Evolutionary conservation across 371 early-diverging fungal species (phyloP).

Genomic region (Mycotypha africana): DNA sequence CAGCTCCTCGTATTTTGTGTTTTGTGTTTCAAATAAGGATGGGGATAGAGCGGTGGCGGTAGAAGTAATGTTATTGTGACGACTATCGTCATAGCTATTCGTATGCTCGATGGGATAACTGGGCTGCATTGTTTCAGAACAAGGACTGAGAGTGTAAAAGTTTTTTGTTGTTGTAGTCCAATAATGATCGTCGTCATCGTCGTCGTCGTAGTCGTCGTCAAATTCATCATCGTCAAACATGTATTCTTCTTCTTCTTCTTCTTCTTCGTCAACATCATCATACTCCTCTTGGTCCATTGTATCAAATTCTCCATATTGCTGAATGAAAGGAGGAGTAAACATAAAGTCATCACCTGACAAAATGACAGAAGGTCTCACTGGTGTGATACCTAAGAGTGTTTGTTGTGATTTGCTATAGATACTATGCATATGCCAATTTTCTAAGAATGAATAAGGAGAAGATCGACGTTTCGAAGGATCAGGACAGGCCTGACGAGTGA

Average conservation of each 20-base stretch:
- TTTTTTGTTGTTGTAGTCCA: no score
- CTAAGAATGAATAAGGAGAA: conserved; percentile 32
- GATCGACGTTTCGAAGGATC: conserved; percentile 14
- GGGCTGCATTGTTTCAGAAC: conserved; percentile 15
- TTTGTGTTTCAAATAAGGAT: no score
- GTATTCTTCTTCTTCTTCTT: conserved; percentile 1
- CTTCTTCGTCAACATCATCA: conserved; percentile 1
- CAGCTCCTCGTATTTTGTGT: no score
- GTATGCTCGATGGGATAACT: no score
- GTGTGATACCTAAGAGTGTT: conserved; percentile 31
- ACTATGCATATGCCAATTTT: conserved; percentile 39
- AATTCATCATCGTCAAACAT: conserved; percentile 1
- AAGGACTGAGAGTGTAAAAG: conserved; percentile 13
- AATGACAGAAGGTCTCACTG: conserved; percentile 31
- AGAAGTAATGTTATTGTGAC: no score
- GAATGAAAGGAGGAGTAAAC: conserved; percentile 39
- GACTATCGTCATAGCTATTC: no score
- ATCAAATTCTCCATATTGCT: conserved; percentile 4
- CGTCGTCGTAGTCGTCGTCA: background rate
- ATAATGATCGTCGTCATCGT: conserved; percentile 1
- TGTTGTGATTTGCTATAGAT: conserved; percentile 49
- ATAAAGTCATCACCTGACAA: conserved; percentile 42
- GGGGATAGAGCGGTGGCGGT: no score
- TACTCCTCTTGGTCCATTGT: conserved; percentile 4
- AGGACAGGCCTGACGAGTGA: conserved; percentile 25